Conservation (phyloP, 495 filamentous ascomycete species). For the Penicillium paradoxum region DNA sequence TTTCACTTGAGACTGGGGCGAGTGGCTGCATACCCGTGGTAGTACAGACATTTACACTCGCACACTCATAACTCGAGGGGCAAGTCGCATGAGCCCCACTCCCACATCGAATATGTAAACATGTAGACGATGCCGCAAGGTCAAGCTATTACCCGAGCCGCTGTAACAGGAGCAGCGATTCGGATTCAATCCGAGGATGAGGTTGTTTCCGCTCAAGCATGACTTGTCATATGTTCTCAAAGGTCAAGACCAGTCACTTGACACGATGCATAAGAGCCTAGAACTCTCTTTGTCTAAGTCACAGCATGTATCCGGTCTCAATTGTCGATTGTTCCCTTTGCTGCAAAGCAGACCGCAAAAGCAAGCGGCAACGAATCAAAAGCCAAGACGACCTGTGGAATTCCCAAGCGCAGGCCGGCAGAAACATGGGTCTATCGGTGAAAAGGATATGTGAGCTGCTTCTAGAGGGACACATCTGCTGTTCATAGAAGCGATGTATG, state of each 20-base stretch:
- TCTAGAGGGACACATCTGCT: background rate
- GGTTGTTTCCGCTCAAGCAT: background rate
- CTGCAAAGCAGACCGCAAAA: background rate
- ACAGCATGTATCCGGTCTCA: background rate
- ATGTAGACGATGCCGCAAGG: background rate
- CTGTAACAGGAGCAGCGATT: background rate
- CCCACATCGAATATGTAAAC: background rate
- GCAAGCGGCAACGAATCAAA: background rate
- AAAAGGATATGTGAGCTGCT: background rate
- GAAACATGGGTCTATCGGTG: background rate
- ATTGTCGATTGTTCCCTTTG: background rate
- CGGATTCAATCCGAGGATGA: background rate
- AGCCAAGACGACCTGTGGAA: background rate
- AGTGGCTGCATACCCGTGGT: background rate
- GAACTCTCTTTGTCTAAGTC: background rate
- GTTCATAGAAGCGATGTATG: background rate
- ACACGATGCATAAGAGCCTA: background rate
- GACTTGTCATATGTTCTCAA: constrained; percentile 3
- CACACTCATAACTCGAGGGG: background rate
- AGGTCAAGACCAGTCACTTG: constrained; percentile 1
- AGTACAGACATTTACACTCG: background rate
- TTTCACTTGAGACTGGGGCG: background rate
- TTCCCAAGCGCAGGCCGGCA: background rate
- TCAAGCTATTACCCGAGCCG: background rate
- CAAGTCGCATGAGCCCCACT: background rate